Percentiles rank a stretch among this genome's conserved stretches.
Conservation (phyloP, 805 yeast genomes). For the Ogataea salicorniae region DNA sequence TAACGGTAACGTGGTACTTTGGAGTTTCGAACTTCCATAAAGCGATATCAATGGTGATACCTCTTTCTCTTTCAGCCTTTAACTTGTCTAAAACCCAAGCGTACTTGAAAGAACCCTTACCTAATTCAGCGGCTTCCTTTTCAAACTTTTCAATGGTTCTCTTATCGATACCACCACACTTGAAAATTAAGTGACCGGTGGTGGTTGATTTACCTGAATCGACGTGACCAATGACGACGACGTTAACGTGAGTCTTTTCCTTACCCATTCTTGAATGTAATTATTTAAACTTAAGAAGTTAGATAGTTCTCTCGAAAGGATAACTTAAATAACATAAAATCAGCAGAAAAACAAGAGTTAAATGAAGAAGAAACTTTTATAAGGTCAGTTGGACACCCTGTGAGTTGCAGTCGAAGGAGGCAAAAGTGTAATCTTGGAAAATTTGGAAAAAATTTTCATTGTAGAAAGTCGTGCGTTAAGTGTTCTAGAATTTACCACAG, state of each 20-base stretch:
- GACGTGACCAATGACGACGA: conserved; percentile 99
- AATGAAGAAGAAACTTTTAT: not conserved
- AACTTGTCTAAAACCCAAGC: conserved; percentile 96
- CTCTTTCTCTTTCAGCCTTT: conserved; percentile 95
- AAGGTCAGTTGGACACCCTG: too few species aligned
- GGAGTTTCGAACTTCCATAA: conserved; percentile 92
- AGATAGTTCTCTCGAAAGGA: not conserved
- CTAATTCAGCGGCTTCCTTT: conserved; percentile 96
- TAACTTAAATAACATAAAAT: not conserved
- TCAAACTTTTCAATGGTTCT: conserved; percentile 98
- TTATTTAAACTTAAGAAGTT: not conserved
- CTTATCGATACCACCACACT: conserved; percentile 99
- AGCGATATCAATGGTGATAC: conserved; percentile 94
- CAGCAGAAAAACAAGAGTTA: not conserved
- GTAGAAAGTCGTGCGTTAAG: not conserved
- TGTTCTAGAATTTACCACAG: too few species aligned
- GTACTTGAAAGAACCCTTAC: conserved; percentile 96
- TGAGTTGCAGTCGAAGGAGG: too few species aligned
- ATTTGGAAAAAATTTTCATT: not conserved
- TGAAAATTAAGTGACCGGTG: conserved; percentile 98
- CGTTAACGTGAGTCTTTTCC: conserved; percentile 91
- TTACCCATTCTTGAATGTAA: conserved; percentile 1
- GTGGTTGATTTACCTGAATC: conserved; percentile 99
- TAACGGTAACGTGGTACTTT: conserved; percentile 83
- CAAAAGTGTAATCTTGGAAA: too few species aligned